Percentiles rank a stretch among this genome's conserved stretches.
Evolutionary conservation across 192 early-diverging fungal species (phyloP).

Genomic region (Linnemannia exigua): DNA sequence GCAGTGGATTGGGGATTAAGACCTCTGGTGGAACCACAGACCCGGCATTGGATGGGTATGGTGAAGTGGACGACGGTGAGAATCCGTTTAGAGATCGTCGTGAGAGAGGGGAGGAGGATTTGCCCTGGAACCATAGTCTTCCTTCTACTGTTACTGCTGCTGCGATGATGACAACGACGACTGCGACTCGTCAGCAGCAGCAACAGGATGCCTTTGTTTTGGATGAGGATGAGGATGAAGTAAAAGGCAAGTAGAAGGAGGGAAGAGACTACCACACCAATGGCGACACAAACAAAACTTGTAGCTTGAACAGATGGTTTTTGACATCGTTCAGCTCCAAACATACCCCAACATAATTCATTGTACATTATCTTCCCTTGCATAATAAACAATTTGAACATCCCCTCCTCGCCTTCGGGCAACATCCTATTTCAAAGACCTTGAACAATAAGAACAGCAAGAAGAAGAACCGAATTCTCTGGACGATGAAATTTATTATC

Average conservation of each 20-base stretch:
- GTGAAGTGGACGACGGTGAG: background rate
- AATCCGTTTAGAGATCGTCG: background rate
- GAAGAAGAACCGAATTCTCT: background rate
- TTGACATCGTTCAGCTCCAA: background rate
- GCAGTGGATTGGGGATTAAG: background rate
- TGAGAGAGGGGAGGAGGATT: background rate
- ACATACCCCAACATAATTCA: background rate
- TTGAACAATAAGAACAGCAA: too few relatives aligned
- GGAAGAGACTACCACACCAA: background rate
- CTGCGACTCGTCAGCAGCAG: background rate
- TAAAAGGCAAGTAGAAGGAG: background rate
- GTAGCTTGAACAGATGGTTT: background rate
- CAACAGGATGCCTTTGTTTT: constrained; percentile 22
- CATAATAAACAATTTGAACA: background rate
- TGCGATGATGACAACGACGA: too few relatives aligned
- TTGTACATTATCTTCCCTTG: background rate
- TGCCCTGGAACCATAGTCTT: constrained; percentile 33
- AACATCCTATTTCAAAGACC: too few relatives aligned
- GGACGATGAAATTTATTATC: background rate
- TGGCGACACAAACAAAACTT: background rate
- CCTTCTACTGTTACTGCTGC: background rate
- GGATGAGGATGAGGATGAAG: constrained; percentile 29
- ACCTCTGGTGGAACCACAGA: background rate
- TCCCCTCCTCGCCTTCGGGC: too few relatives aligned
- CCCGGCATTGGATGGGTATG: background rate